Base-by-base conservation (phyloP, 768 basidiomycete genomes). In the Pleurotus giganteus region DNA sequence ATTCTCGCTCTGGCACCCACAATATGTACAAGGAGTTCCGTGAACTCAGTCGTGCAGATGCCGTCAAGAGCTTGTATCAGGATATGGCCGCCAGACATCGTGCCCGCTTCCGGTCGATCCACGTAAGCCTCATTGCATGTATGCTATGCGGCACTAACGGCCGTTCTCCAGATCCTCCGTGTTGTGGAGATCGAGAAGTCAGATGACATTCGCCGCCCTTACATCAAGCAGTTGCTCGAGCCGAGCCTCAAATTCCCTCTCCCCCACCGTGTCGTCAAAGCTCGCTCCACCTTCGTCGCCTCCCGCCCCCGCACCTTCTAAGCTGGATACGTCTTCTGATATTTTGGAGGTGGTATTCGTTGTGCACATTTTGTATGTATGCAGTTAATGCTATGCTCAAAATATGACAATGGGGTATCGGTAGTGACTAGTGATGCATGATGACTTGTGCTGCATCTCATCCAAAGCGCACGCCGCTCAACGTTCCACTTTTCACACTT, bases 1-100 rank as follows among this genome's bases (percentile, higher is more conserved):
- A 99, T 78, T 98, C 96, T 53, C 94, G 96, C 65, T 97, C 95
- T 49, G 97, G 97, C 60, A 99, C 97, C 43, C 97, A 98, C 88
- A 99, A 99, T 86, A 96, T 98, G 94, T 97, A 97, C 90, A 95
- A 95, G 85, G 90, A 92, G 75, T 98, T 92, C 89, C 92, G 94
- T 68, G 96, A 98, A 66, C 88, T 99, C 64, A 82, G 82, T 63
- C 88, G 97, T 61, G 88, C 92, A 57, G 95, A 92, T 70, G 96
- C 97, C 55, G 97, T 98, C 71, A 94, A 91, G 82, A 81, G 87
- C 64, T 75, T 98, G 71, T 98, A 98, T 85, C 96, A 98, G 79
- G 96, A 98, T 76, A 98, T 99, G 96, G 93, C 97, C 66, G 94
- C 97, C 59, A 84, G 95, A 63, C 96, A 99, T 75, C 94, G 96